These are phyloP conservation scores for Coix lacrymajobi DNA, from an alignment of 176 grass and related monocot species.

Conservation along the genomic window DNA sequence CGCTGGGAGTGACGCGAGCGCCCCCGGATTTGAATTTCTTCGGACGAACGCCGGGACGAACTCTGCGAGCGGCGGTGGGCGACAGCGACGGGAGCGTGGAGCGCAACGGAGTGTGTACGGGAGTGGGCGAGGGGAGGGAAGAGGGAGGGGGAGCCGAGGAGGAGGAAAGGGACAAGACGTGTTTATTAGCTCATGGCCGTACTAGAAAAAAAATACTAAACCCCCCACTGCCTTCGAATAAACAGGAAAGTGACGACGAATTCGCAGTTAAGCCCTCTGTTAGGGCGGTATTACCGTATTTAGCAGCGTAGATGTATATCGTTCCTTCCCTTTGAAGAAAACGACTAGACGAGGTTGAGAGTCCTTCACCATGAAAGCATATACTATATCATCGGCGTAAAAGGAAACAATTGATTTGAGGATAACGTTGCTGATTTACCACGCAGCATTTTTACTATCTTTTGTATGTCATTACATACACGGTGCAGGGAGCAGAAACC, in stretches of 20 bases:
- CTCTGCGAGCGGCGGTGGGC: not conserved
- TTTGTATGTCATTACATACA: not conserved
- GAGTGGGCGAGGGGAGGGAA: not conserved
- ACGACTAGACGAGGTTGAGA: not conserved
- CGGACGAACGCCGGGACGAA: not conserved
- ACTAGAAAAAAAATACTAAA: not conserved
- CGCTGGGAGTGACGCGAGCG: conserved; percentile 5
- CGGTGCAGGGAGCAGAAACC: not conserved
- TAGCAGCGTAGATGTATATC: not conserved
- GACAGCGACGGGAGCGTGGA: conserved; percentile 23
- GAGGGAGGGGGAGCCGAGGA: not conserved
- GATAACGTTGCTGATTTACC: not conserved
- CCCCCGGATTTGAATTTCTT: conserved; percentile 21
- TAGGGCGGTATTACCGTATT: not conserved
- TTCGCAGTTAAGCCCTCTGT: conserved; percentile 6
- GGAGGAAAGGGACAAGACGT: conserved; percentile 23
- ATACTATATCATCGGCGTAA: not conserved
- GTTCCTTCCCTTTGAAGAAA: not conserved
- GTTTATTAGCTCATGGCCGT: conserved; percentile 15
- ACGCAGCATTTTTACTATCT: not conserved
- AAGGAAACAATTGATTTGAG: conserved; percentile 11
- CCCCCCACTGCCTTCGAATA: conserved; percentile 12
- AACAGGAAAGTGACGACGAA: conserved; percentile 3
- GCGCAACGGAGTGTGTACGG: not conserved
- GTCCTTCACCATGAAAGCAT: too few species aligned